Conservation (phyloP, 2,329 filamentous ascomycete species). For the Calonectria pauciramosa region DNA sequence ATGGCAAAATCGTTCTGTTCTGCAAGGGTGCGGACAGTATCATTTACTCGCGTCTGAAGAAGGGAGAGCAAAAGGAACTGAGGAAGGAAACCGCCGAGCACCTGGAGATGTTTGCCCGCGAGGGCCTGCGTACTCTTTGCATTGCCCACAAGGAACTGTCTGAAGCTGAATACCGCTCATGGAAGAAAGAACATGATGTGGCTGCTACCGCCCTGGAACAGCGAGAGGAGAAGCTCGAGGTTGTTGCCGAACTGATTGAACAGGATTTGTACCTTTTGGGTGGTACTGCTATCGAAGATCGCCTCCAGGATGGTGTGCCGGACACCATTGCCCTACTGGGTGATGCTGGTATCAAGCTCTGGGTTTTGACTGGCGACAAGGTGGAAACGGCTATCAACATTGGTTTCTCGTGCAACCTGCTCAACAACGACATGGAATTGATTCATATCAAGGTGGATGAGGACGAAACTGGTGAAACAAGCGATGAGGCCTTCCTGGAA, state of each 20-base stretch:
- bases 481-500: constrained; percentile 65
- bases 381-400: constrained; percentile 99
- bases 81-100: constrained; percentile 90
- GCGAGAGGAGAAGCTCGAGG: constrained; percentile 93
- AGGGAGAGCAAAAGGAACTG: constrained; percentile 87
- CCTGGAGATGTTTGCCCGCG: constrained; percentile 95
- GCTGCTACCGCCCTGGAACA: constrained; percentile 87
- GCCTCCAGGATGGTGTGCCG: constrained; percentile 95
- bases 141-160: constrained; percentile 86
- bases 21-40: constrained; percentile 99
- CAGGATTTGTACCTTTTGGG: constrained; percentile 89
- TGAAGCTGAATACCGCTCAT: constrained; percentile 86
- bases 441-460: constrained; percentile 90
- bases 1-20: constrained; percentile 89
- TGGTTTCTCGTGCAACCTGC: constrained; percentile 96
- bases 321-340: constrained; percentile 94
- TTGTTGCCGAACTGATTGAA: constrained; percentile 90
- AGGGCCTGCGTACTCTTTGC: constrained; percentile 94
- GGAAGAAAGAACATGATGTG: constrained; percentile 89
- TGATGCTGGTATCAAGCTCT: constrained; percentile 96
- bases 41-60: constrained; percentile 91
- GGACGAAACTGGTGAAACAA: constrained; percentile 67
- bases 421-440: constrained; percentile 98
- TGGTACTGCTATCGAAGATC: constrained; percentile 97
- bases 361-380: constrained; percentile 98